Evolutionary conservation across 352 stramenopile species (phyloP).

Genomic region (Globisporangium splendens): DNA sequence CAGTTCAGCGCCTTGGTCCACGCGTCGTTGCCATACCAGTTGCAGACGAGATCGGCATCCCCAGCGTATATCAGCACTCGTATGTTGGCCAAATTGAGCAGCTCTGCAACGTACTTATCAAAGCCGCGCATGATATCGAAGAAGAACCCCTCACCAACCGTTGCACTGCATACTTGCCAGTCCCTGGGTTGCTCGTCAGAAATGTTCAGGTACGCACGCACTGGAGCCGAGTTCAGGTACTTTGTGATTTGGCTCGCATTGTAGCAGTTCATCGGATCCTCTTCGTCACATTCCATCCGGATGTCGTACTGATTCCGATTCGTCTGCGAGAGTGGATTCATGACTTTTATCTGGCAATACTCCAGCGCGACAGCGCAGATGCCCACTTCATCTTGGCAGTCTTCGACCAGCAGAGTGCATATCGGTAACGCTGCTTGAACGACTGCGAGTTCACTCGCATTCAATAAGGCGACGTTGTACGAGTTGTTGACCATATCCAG

Average conservation of each 20-base stretch:
- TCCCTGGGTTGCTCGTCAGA: no score
- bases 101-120: constrained; percentile 66
- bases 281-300: no score
- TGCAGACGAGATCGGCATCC: constrained; percentile 93
- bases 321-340: no score
- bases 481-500: constrained; percentile 36
- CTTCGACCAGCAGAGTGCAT: constrained; percentile 9
- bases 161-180: neutral
- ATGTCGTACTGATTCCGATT: no score
- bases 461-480: constrained; percentile 32
- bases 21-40: constrained; percentile 90
- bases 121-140: constrained; percentile 83
- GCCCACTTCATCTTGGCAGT: no score
- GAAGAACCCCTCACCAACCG: constrained; percentile 35
- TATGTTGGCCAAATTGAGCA: constrained; percentile 47
- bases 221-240: neutral
- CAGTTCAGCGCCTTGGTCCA: constrained; percentile 60
- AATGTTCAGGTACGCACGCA: neutral
- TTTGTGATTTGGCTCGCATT: no score
- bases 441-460: constrained; percentile 6
- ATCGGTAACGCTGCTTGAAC: constrained; percentile 15
- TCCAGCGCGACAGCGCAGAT: no score
- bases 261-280: no score
- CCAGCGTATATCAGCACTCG: constrained; percentile 91
- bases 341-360: no score